These are phyloP conservation scores for Bromus sterilis DNA, from an alignment of 176 grass and related monocot species.

Conservation along the genomic window DNA sequence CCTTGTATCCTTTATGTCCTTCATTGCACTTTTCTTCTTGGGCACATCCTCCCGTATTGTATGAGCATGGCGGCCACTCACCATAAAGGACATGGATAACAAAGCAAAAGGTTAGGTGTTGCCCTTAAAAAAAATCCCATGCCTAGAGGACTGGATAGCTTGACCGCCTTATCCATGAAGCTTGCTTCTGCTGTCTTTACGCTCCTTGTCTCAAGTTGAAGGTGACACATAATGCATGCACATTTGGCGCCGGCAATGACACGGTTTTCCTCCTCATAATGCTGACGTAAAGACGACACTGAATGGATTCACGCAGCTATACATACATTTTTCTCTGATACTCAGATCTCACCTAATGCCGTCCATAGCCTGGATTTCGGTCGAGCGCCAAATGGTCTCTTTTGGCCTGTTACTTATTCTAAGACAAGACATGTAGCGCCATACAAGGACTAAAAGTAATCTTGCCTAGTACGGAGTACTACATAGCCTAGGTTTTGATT, in stretches of 20 bases:
- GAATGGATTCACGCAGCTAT: neutral
- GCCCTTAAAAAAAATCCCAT: neutral
- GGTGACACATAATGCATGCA: neutral
- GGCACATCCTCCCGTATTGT: conserved; percentile 39
- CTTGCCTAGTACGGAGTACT: conserved; percentile 33
- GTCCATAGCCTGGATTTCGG: conserved; percentile 24
- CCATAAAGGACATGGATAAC: conserved; percentile 2
- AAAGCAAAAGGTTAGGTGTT: conserved; percentile 17
- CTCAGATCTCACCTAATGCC: conserved; percentile 7
- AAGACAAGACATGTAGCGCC: conserved; percentile 13
- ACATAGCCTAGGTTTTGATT: conserved; percentile 30
- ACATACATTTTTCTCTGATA: neutral
- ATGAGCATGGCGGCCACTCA: conserved; percentile 28
- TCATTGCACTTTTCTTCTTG: conserved; percentile 22
- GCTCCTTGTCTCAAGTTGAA: neutral
- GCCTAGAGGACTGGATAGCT: conserved; percentile 5
- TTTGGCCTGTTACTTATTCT: neutral
- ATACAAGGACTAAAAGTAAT: conserved; percentile 19
- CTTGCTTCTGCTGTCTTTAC: neutral
- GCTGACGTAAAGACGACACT: neutral
- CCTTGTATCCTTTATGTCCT: conserved; percentile 40
- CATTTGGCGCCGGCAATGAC: neutral
- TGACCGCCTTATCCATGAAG: conserved; percentile 18
- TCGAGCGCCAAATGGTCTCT: conserved; percentile 31
- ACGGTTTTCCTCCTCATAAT: neutral